phyloP scores from a whole-genome alignment of 2,329 filamentous ascomycete species.

The Phyllosticta capitalensis region DNA sequence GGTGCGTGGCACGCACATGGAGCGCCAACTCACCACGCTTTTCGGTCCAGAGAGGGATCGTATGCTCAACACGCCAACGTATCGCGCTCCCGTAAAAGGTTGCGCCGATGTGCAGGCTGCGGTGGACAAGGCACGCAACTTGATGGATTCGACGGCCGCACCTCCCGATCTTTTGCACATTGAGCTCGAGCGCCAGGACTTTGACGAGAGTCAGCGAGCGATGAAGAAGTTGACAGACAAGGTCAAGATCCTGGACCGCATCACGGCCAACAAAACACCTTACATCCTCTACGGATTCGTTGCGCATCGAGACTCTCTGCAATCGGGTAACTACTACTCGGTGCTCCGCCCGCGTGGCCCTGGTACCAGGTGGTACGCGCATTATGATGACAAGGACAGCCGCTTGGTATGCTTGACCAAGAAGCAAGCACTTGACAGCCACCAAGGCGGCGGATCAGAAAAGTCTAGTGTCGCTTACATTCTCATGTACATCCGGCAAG shows the following conservation, averaged over 20 bases:
- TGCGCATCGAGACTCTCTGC: slow-evolving; percentile 49
- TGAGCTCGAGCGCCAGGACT: slow-evolving; percentile 48
- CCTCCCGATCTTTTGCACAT: slow-evolving; percentile 44
- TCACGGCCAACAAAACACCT: slow-evolving; percentile 37
- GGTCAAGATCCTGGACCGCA: slow-evolving; percentile 46
- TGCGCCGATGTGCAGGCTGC: slow-evolving; percentile 33
- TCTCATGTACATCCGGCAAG: slow-evolving; percentile 46
- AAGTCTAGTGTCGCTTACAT: slow-evolving; percentile 40
- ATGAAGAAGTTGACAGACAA: slow-evolving; percentile 50
- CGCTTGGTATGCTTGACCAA: slow-evolving; percentile 48
- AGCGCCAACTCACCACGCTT: slow-evolving; percentile 33
- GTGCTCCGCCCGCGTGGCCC: slow-evolving; percentile 49
- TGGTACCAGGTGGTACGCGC: slow-evolving; percentile 49
- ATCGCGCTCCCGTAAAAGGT: slow-evolving; percentile 26
- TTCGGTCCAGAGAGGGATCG: slow-evolving; percentile 35
- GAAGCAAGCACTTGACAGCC: slow-evolving; percentile 43
- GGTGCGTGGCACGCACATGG: slow-evolving; percentile 35
- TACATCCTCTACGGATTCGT: slow-evolving; percentile 53
- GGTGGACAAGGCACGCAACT: slow-evolving; percentile 24
- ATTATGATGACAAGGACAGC: slow-evolving; percentile 45
- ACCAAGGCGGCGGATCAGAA: slow-evolving; percentile 36
- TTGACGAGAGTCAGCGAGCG: slow-evolving; percentile 43
- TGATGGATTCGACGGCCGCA: slow-evolving; percentile 17
- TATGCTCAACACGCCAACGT: slow-evolving; percentile 17
- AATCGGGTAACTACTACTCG: slow-evolving; percentile 51